These are phyloP conservation scores for Chlorella sorokiniana DNA, from an alignment of 139 green algal genomes.

Conservation along the genomic window DNA sequence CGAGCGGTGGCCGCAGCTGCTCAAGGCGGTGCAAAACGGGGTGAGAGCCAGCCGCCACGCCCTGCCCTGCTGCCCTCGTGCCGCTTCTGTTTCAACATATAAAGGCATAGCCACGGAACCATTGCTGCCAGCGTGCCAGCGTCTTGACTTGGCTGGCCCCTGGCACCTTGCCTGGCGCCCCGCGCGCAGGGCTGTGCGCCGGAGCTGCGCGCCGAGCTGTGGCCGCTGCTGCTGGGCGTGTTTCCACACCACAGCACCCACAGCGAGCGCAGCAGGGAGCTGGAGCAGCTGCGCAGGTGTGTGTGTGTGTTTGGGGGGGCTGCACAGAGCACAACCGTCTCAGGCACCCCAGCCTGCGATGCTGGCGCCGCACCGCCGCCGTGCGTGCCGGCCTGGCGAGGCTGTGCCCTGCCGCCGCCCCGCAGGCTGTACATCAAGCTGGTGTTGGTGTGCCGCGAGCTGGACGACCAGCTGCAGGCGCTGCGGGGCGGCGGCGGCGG, in stretches of 20 bases:
- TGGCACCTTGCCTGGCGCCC: background rate
- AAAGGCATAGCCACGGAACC: background rate
- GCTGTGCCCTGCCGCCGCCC: background rate
- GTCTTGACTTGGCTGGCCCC: too few species aligned
- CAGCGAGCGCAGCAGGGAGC: constrained; percentile 5
- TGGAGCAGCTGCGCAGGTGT: constrained; percentile 38
- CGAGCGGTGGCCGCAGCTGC: constrained; percentile 20
- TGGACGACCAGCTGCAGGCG: constrained; percentile 37
- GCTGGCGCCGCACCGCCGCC: too few species aligned
- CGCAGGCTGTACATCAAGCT: constrained; percentile 48
- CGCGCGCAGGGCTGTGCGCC: constrained; percentile 56
- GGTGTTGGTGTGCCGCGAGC: constrained; percentile 56
- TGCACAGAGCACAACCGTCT: background rate
- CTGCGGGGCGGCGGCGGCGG: constrained; percentile 5
- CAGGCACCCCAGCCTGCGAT: too few species aligned
- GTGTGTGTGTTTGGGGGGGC: background rate
- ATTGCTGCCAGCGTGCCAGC: too few species aligned
- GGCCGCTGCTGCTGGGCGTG: constrained; percentile 70
- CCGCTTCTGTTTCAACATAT: background rate
- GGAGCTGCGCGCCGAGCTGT: constrained; percentile 52
- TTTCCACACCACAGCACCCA: constrained; percentile 28
- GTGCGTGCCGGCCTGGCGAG: too few species aligned
- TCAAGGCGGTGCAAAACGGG: constrained; percentile 38
- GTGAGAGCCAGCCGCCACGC: background rate
- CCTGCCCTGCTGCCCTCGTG: background rate